These are phyloP conservation scores for Aspergillus cavernicola DNA, from an alignment of 495 filamentous ascomycete species.

Conservation along the genomic window DNA sequence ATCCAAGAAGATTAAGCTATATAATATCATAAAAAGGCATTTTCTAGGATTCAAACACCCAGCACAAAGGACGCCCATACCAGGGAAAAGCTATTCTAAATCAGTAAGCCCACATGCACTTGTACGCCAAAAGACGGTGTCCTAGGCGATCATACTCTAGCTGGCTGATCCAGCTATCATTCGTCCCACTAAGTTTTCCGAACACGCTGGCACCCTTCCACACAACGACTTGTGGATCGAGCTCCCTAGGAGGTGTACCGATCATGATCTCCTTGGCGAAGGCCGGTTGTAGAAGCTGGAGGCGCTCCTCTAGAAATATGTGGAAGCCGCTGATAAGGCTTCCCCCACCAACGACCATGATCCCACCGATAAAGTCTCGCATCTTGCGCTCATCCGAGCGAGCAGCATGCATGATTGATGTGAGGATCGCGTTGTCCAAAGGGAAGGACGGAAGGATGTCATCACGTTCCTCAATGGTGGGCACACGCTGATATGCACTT, in stretches of 20 bases:
- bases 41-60: not conserved
- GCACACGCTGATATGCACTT: slow-evolving; percentile 27
- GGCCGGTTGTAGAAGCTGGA: slow-evolving; percentile 65
- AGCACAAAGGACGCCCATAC: not conserved
- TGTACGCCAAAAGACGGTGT: slow-evolving; percentile 73
- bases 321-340: slow-evolving; percentile 74
- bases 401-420: slow-evolving; percentile 79
- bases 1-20: slow-evolving; percentile 14
- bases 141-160: slow-evolving; percentile 88
- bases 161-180: slow-evolving; percentile 90
- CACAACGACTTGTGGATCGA: slow-evolving; percentile 90
- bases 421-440: slow-evolving; percentile 85
- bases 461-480: slow-evolving; percentile 65
- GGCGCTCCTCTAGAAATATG: slow-evolving; percentile 72
- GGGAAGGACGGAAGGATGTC: slow-evolving; percentile 74
- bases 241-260: slow-evolving; percentile 79
- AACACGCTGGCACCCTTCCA: slow-evolving; percentile 99
- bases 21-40: slow-evolving; percentile 5
- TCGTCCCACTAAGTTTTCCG: slow-evolving; percentile 78
- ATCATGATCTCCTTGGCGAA: slow-evolving; percentile 82
- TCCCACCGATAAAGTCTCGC: slow-evolving; percentile 83
- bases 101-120: slow-evolving; percentile 79
- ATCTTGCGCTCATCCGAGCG: slow-evolving; percentile 88
- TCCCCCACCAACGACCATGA: slow-evolving; percentile 94
- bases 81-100: slow-evolving; percentile 11